Evolutionary conservation across 1,139 yeast species (phyloP).

Genomic region (Pneumocystis sp.): DNA sequence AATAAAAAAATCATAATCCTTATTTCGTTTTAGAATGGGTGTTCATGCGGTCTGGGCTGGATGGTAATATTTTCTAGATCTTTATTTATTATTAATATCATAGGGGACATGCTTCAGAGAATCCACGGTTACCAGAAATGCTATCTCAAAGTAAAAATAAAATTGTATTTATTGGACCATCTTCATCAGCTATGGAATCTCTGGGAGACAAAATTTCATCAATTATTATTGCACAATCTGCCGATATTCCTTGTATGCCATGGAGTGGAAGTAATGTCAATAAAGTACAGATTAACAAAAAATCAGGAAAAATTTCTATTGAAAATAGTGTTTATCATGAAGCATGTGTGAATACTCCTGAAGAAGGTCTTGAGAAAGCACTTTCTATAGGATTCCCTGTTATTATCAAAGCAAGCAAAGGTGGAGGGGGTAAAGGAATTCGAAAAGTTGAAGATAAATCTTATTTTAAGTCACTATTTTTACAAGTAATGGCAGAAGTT

Average conservation of each 20-base stretch:
- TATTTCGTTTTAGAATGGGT: conserved; percentile 32
- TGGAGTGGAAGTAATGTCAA: conserved; percentile 98
- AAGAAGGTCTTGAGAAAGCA: conserved; percentile 77
- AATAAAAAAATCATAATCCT: background rate
- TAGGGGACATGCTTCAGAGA: conserved; percentile 98
- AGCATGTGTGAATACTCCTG: conserved; percentile 79
- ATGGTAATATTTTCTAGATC: conserved; percentile 14
- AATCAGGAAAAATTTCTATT: conserved; percentile 73
- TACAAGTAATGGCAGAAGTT: conserved; percentile 85
- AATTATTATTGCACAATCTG: conserved; percentile 97
- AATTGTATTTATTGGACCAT: conserved; percentile 91
- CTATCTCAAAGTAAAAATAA: conserved; percentile 80
- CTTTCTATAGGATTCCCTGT: conserved; percentile 83
- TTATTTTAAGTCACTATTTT: conserved; percentile 53
- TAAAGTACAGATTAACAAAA: conserved; percentile 51
- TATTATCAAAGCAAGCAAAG: conserved; percentile 94
- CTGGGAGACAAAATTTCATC: conserved; percentile 95
- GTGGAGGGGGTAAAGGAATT: conserved; percentile 98
- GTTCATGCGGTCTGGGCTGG: conserved; percentile 99
- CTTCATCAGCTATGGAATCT: conserved; percentile 98
- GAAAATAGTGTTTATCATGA: conserved; percentile 63
- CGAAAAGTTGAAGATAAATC: conserved; percentile 75
- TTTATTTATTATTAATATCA: background rate
- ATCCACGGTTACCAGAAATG: conserved; percentile 84
- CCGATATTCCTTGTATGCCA: conserved; percentile 93